These are phyloP conservation scores for Boehmeria nivea DNA, from an alignment of 306 rosid genomes.

Conservation along the genomic window DNA sequence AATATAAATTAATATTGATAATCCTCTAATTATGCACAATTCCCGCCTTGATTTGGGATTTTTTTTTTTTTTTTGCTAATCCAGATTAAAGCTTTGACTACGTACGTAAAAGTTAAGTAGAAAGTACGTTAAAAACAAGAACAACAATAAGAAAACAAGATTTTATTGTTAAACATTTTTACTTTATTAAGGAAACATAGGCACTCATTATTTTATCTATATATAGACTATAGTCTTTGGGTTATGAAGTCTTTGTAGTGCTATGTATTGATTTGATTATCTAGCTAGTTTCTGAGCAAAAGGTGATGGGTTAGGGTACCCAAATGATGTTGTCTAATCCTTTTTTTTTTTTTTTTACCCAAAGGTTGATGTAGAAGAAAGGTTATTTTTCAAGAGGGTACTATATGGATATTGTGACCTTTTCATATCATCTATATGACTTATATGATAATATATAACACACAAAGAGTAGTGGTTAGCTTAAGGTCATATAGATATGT, in stretches of 20 bases:
- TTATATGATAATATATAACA: neutral
- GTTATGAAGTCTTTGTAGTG: neutral
- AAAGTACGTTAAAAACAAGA: slow-evolving; percentile 6
- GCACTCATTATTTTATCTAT: too few relatives aligned
- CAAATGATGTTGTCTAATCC: slow-evolving; percentile 35
- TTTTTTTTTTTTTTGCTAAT: too few relatives aligned
- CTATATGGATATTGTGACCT: slow-evolving; percentile 8
- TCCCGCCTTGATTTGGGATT: slow-evolving; percentile 15
- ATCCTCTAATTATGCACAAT: slow-evolving; percentile 24
- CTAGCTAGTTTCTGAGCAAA: neutral
- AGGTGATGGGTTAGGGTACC: slow-evolving; percentile 21
- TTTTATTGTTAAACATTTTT: too few relatives aligned
- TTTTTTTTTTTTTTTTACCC: slow-evolving; percentile 5
- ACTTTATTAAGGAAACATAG: neutral
- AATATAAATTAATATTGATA: neutral
- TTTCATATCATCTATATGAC: neutral
- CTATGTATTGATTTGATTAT: neutral
- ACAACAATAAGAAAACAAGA: slow-evolving; percentile 7
- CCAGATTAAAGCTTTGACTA: slow-evolving; percentile 6
- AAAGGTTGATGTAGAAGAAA: slow-evolving; percentile 25
- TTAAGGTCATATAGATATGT: slow-evolving; percentile 31
- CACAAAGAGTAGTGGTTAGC: slow-evolving; percentile 33
- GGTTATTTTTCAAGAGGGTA: slow-evolving; percentile 12
- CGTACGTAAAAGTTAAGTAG: slow-evolving; percentile 12
- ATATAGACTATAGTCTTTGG: too few relatives aligned